Base-by-base conservation (phyloP, 768 basidiomycete genomes). In the Mrakia gelida region DNA sequence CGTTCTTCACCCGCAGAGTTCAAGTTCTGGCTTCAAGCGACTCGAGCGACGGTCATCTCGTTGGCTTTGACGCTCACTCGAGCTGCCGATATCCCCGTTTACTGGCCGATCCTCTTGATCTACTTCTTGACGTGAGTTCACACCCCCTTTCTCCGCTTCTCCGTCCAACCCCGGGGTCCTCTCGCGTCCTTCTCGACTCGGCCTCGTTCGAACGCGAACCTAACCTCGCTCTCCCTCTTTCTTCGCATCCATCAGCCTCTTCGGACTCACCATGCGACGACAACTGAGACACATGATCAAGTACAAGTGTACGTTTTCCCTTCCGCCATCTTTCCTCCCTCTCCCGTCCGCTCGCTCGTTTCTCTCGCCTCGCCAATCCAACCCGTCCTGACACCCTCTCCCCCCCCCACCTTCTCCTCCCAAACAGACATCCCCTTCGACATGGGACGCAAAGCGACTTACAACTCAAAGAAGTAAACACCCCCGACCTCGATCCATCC, bases 21-120 rank as follows among this genome's bases (percentile, higher is more conserved):
- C 83, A 85, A 85, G 79, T 85, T 85, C 81, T 85, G 95, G 96
- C 88, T 98, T 63, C 93, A 94, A 7, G 88, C 94, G 1, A 98
- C 95, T 9, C 91, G 92, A 67, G 94, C 96, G 16, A 91, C 92
- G 34, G n/a, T 92, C 30, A 83, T 99, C 73, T 91, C 94, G 7
- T 82, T 96, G 61, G 85, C 91, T 75, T 91, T 91, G 84, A 93
- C 97, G 2, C 86, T 91, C 76, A 95, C 93, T 34, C 88, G 91
- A 67, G 86, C 91, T 52, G 96, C 97, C 81, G 95, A 98, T 84
- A 92, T 99, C 30, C 96, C 97, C 10, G 97, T 98, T 32, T 98
- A 97, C 86, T 98, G 97, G 95, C 97, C 97, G 11, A 98, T 99
- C 85, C 89, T 99, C 75, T 90, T 98, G 81, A 87, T 98, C 77